These are phyloP conservation scores for Penicillium palitans DNA, from an alignment of 2,329 filamentous ascomycete species.

Conservation along the genomic window DNA sequence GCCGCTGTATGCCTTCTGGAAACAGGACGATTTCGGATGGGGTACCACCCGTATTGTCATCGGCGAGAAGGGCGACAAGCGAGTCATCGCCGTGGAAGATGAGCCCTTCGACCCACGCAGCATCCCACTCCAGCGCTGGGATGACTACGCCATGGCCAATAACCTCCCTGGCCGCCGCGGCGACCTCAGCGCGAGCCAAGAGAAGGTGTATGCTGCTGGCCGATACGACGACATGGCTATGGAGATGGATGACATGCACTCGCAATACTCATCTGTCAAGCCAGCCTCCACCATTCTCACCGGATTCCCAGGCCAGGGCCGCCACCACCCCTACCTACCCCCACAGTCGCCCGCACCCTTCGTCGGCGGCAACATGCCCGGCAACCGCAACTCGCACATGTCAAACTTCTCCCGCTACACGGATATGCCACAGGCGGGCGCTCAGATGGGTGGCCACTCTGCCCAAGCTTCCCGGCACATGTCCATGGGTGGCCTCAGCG, in stretches of 20 bases:
- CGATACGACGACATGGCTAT: slow-evolving; percentile 71
- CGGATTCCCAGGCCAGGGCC: slow-evolving; percentile 69
- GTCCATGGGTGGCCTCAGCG: slow-evolving; percentile 59
- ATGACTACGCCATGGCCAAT: slow-evolving; percentile 87
- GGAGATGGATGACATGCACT: slow-evolving; percentile 98
- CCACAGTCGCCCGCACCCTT: slow-evolving; percentile 78
- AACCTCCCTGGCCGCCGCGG: slow-evolving; percentile 89
- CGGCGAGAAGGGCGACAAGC: slow-evolving; percentile 86
- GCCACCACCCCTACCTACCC: slow-evolving; percentile 69
- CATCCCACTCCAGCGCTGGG: slow-evolving; percentile 94
- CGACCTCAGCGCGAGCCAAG: slow-evolving; percentile 63
- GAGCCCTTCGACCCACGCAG: slow-evolving; percentile 87
- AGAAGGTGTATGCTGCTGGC: slow-evolving; percentile 53
- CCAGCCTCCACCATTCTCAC: slow-evolving; percentile 82
- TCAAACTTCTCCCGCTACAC: slow-evolving; percentile 65
- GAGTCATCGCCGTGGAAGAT: slow-evolving; percentile 80
- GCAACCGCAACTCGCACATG: slow-evolving; percentile 68
- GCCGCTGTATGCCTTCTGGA: slow-evolving; percentile 98
- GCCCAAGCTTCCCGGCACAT: slow-evolving; percentile 51
- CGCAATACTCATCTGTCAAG: slow-evolving; percentile 89
- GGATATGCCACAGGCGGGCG: slow-evolving; percentile 54
- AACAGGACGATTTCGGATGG: slow-evolving; percentile 98
- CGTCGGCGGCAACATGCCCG: slow-evolving; percentile 49
- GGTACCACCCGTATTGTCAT: slow-evolving; percentile 98
- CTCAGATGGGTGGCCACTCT: slow-evolving; percentile 26